Evolutionary conservation across 768 basidiomycete species (phyloP), one percentile per base, ranked within the genome.

Genomic region (Cytidiella melzeri): DNA sequence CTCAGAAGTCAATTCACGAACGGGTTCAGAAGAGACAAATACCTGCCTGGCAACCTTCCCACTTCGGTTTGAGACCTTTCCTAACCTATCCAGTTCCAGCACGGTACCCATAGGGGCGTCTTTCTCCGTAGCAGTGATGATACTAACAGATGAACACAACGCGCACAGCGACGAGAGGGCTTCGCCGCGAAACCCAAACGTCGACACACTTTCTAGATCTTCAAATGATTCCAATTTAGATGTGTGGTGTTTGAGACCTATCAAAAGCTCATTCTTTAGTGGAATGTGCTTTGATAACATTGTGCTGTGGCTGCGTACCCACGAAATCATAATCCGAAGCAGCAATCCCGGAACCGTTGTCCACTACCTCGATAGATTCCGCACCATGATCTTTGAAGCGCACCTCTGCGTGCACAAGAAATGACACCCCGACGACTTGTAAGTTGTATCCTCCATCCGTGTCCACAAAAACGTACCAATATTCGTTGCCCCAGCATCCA

Each of bases 161-260:
- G 90, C 90, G 61, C 94, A 99, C 0, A 99, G 74, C 2, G 95
- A 93, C 5, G 92, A 92, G 0, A 99, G 72, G 0, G 96, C 96
- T 68, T 99, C 96, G 13, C 96, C 96, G 30, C 96, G 79, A 62
- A 98, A 99, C 0, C 95, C 95, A 64, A 97, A 96, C 0, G 92
- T 92, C 4, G 69, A 67, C 9, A 98, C 80, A 0, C 74, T 69
- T 2, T 78, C 69, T 3, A 97, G 77, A 61, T 92, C 89, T 3
- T 77, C 67, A 60, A 85, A 92, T 0, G 81, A 77, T 3, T 80
- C 66, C 0, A 99, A 72, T 65, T 99, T 99, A 5, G 95, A 97
- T 0, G 95, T 99, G 61, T 92, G 81, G 59, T 96, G 89, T 63
- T 96, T 97, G 51, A 94, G 69, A 1, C 82, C 94, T 94, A 26